Evolutionary conservation across 495 filamentous ascomycete genomes (phyloP), one percentile per base, ranked within the genome.

Genomic region (Penicillium cosmopolitanum): DNA sequence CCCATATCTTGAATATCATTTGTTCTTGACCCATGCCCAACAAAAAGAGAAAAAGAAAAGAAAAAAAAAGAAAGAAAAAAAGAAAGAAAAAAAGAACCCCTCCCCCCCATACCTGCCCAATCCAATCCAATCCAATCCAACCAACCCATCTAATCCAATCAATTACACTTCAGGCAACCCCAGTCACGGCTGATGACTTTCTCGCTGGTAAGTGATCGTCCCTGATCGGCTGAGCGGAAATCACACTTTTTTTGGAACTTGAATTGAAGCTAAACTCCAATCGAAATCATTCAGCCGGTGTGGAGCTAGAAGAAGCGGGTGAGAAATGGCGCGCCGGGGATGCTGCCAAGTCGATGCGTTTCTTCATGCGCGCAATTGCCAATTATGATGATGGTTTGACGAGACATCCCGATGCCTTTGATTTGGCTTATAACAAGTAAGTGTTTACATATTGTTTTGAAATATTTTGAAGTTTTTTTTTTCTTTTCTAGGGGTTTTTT

Each of bases 281-380:
- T 40, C 59, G 44, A 65, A 35, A 7, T n/a, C 25, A 55, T 19
- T 40, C 56, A 86, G 84, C 79, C n/a, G 87, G 87, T 23, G 87
- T 89, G 31, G 82, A 85, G 48, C 75, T 84, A 38, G 88, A 91
- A 74, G 84, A 88, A 69, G 82, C 83, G 4, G 87, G 86, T 21
- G 87, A 87, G 68, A 91, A 91, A 81, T 89, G 87, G 87, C 78
- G 87, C 13, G 87, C 84, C 35, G 87, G 87, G 31, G 88, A 91
- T 70, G 82, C 85, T 13, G 84, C 77, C 51, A 91, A 91, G 66
- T 84, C 87, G 1, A 78, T 83, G 62, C 80, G 88, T 40, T 89
- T 89, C 68, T 90, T 89, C 67, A 73, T 83, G 63, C 77, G 84
- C 57, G 88, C 87, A n/a, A 82, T 89, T 52, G 77, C 84, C 33